Conservation (phyloP, 2,329 filamentous ascomycete species). For the Zymoseptoria pseudotritici region DNA sequence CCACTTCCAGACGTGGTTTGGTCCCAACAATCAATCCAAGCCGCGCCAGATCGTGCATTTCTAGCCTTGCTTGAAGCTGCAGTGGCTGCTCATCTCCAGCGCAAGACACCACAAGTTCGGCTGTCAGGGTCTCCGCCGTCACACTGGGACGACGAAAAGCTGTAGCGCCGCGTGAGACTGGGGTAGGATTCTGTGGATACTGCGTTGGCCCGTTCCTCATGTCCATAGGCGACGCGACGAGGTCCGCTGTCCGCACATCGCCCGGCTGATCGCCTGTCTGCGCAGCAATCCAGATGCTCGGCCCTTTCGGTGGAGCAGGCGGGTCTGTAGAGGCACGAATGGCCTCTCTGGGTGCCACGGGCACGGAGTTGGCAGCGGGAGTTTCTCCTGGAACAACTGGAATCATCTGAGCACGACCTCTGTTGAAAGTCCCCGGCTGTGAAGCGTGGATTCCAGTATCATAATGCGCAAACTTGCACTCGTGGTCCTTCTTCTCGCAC, state of each 20-base stretch:
- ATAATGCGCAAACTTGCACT: slow-evolving; percentile 15
- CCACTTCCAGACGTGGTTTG: slow-evolving; percentile 6
- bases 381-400: neutral
- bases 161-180: neutral
- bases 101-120: neutral
- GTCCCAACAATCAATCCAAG: slow-evolving; percentile 4
- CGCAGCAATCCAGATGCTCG: neutral
- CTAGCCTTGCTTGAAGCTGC: slow-evolving; percentile 3
- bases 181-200: neutral
- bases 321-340: neutral
- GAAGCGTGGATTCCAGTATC: slow-evolving; percentile 14
- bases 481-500: slow-evolving; percentile 8
- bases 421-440: slow-evolving; percentile 1
- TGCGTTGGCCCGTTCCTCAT: neutral
- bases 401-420: neutral
- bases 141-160: neutral
- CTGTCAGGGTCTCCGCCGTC: neutral
- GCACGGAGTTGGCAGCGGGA: neutral
- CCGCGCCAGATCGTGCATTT: neutral
- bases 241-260: neutral
- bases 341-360: neutral
- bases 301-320: neutral
- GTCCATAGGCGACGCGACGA: neutral
- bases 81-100: slow-evolving; percentile 1
- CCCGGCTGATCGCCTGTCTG: neutral